Base-by-base conservation (phyloP, 768 basidiomycete species). In the Agrocybe praecox region DNA sequence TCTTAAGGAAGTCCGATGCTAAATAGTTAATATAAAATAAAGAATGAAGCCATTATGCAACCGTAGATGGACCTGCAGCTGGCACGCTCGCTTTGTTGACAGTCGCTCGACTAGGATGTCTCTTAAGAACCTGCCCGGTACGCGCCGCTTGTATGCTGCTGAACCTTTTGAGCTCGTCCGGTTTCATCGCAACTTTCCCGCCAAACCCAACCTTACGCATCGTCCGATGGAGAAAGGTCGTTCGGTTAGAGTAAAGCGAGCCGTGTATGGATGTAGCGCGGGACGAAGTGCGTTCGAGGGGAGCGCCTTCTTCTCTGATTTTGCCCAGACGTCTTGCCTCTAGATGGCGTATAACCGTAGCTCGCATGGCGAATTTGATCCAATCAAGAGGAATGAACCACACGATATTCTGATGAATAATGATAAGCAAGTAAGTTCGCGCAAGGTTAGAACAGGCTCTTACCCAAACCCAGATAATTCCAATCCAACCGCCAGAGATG, bases 281-380 rank as follows among this genome's bases (percentile, higher is more conserved):
- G 0, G 95, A 97, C 61, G 89, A 86, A 23, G 93, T 96, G 67
- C 95, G 90, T 46, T 82, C 83, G 56, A 98, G 84, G 15, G 90
- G 88, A 53, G 94, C 75, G 56, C 87, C 67, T 21, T 63, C 58
- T 23, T 71, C 66, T 24, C 75, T 69, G 22, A 74, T 66, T 46
- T 76, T 79, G 59, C 76, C 77, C 43, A 78, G 75, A 59, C 81
- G 82, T 58, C 89, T 87, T 55, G 83, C 77, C 58, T 92, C 94
- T 64, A 95, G 85, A 63, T 64, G 81, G 73, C 88, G 89, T 82
- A 98, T 96, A 67, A 95, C 76, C 9, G 93, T 96, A 9, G 87
- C 90, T 80, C 96, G 95, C 92, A 98, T 95, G 26, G 81, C 90
- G 71, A 97, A 96, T 80, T 96, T 97, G 84, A 97, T 90, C 75